A percentile compares a stretch with the other conserved stretches of the same genome.
Conservation (phyloP, 2,329 filamentous ascomycete genomes). For the Phialophora chinensis region DNA sequence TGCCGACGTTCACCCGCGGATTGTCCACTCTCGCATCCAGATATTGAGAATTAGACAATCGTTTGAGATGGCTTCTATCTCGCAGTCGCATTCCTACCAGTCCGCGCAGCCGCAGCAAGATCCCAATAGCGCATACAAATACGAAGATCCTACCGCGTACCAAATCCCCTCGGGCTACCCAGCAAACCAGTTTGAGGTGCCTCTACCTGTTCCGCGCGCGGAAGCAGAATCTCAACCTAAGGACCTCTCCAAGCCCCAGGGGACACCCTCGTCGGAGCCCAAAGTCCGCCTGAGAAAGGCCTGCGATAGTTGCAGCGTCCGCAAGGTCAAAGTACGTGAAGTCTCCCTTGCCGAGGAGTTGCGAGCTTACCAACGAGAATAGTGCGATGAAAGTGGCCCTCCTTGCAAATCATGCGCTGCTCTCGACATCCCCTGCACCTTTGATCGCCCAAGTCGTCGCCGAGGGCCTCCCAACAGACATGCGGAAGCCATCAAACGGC, state of each 20-base stretch:
- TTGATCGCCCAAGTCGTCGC: slow-evolving; percentile 66
- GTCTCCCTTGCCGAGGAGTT: slow-evolving; percentile 1
- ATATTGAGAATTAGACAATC: slow-evolving; percentile 13
- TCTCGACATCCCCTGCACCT: slow-evolving; percentile 71
- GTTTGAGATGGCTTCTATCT: slow-evolving; percentile 33
- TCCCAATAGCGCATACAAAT: slow-evolving; percentile 31
- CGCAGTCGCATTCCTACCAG: slow-evolving; percentile 27
- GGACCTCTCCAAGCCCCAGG: slow-evolving; percentile 24
- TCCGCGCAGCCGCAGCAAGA: slow-evolving; percentile 29
- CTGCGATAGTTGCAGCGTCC: slow-evolving; percentile 60
- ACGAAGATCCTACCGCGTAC: slow-evolving; percentile 34
- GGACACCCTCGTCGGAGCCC: slow-evolving; percentile 33
- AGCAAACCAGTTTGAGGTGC: slow-evolving; percentile 33
- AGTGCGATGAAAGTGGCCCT: slow-evolving; percentile 71
- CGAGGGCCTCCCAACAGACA: slow-evolving; percentile 70
- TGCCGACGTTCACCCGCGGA: slow-evolving; percentile 35
- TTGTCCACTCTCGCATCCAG: slow-evolving; percentile 14
- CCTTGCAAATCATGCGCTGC: slow-evolving; percentile 69
- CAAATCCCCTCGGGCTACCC: slow-evolving; percentile 31
- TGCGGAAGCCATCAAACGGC: slow-evolving; percentile 70
- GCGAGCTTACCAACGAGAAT: slow-evolving; percentile 23
- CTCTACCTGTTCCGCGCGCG: slow-evolving; percentile 23
- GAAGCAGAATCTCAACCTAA: slow-evolving; percentile 20
- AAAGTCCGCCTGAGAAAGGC: slow-evolving; percentile 56
- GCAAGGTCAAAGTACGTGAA: slow-evolving; percentile 58